phyloP scores from a whole-genome alignment of 768 basidiomycete genomes.

The Mycena indigotica region DNA sequence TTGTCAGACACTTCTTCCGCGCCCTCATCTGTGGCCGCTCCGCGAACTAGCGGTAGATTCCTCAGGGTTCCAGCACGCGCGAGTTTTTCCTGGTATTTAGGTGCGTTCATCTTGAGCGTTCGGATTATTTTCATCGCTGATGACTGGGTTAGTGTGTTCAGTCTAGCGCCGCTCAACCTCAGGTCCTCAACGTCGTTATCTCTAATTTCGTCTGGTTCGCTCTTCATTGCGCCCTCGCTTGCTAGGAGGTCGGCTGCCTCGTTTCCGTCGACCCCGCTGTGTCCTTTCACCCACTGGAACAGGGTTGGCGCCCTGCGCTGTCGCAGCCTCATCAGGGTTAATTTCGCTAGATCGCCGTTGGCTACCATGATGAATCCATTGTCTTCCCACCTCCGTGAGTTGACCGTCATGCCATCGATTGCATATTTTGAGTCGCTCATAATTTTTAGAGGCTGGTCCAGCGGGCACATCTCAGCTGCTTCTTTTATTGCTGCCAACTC shows the following conservation, averaged over 20 bases:
- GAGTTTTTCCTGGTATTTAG: not conserved
- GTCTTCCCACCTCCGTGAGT: slow-evolving; percentile 28
- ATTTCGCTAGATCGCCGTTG: slow-evolving; percentile 22
- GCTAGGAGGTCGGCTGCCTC: slow-evolving; percentile 11
- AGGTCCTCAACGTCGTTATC: not conserved
- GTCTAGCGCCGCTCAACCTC: not conserved
- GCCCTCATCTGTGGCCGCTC: not conserved
- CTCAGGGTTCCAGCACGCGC: not conserved
- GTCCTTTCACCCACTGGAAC: slow-evolving; percentile 32
- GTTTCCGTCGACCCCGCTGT: slow-evolving; percentile 21
- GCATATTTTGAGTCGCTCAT: slow-evolving; percentile 28
- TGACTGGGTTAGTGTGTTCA: not conserved
- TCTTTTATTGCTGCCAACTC: slow-evolving; percentile 22
- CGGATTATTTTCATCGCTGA: not conserved
- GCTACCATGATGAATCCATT: slow-evolving; percentile 24
- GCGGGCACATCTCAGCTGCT: slow-evolving; percentile 2
- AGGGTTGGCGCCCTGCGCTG: slow-evolving; percentile 14
- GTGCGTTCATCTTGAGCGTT: not conserved
- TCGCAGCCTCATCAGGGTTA: slow-evolving; percentile 11
- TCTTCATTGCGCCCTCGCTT: not conserved
- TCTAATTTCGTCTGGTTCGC: not conserved
- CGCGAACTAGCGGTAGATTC: not conserved
- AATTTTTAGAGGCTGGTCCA: slow-evolving; percentile 13
- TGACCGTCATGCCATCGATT: slow-evolving; percentile 24
- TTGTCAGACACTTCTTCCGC: not conserved